These are phyloP conservation scores for Podaxis sp. DNA, from an alignment of 768 basidiomycete species.

Conservation along the genomic window DNA sequence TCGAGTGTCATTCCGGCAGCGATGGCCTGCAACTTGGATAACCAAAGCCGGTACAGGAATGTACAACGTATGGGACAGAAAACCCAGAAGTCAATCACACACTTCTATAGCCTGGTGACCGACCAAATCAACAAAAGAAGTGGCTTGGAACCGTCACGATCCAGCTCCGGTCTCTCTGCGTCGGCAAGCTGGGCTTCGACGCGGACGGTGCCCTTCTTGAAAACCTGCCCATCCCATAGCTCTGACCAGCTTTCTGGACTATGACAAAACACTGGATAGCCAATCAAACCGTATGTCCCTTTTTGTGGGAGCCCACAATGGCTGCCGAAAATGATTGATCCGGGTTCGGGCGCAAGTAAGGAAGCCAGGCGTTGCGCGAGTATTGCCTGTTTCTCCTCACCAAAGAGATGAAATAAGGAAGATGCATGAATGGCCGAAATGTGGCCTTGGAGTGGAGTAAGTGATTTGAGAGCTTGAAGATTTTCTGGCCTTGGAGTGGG, in stretches of 20 bases:
- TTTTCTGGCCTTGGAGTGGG: not conserved
- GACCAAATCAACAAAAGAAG: not conserved
- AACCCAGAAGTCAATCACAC: not conserved
- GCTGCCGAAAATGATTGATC: conserved; percentile 33
- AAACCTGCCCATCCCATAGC: conserved; percentile 15
- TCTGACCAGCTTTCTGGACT: conserved; percentile 15
- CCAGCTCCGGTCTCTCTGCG: not conserved
- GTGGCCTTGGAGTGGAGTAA: conserved; percentile 36
- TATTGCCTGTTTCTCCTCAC: conserved; percentile 27
- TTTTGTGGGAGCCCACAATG: conserved; percentile 32
- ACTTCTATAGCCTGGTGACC: not conserved
- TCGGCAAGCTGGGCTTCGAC: conserved; percentile 5
- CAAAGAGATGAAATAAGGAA: conserved; percentile 36
- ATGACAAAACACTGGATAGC: conserved; percentile 12
- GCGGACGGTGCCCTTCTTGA: conserved; percentile 13
- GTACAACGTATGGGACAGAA: not conserved
- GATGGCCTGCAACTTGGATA: no score
- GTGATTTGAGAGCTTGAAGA: conserved; percentile 17
- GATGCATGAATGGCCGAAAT: conserved; percentile 46
- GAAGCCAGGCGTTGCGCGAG: conserved; percentile 29
- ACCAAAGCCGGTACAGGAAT: no score
- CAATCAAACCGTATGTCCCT: conserved; percentile 13
- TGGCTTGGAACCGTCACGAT: not conserved
- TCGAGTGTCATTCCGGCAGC: no score
- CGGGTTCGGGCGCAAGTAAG: conserved; percentile 30